These are phyloP conservation scores for Eucommia ulmoides DNA, from an alignment of 257 asterid genomes.

Conservation along the genomic window DNA sequence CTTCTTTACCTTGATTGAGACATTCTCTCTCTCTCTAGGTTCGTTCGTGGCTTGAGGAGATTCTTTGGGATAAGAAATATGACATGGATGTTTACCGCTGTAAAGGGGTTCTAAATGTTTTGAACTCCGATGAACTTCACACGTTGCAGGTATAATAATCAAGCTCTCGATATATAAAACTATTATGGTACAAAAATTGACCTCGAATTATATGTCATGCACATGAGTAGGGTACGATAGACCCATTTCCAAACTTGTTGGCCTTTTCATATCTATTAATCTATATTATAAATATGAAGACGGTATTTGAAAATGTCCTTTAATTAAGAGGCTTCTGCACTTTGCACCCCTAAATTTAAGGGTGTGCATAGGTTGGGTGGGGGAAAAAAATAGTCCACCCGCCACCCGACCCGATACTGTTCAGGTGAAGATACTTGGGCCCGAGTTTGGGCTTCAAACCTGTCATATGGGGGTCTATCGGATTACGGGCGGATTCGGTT, in stretches of 20 bases:
- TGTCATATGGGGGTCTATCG: too few species aligned
- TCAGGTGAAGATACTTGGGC: too few species aligned
- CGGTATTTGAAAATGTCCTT: background rate
- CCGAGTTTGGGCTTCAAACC: too few species aligned
- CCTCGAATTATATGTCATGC: background rate
- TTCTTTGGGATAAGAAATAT: conserved; percentile 84
- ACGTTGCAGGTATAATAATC: conserved; percentile 58
- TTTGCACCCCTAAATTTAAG: too few species aligned
- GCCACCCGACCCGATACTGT: too few species aligned
- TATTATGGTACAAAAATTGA: background rate
- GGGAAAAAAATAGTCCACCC: too few species aligned
- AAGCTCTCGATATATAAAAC: background rate
- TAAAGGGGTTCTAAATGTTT: conserved; percentile 65
- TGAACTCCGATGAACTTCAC: conserved; percentile 55
- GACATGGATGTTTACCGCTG: conserved; percentile 94
- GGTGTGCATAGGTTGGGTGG: too few species aligned
- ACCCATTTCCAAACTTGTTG: too few species aligned
- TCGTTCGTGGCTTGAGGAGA: conserved; percentile 74
- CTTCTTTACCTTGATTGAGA: too few species aligned
- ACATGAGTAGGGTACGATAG: too few species aligned
- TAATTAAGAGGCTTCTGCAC: too few species aligned
- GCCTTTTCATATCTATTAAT: background rate
- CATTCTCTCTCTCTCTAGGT: conserved; percentile 24
- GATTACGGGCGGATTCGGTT: too few species aligned
- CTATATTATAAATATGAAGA: background rate